A percentile compares a stretch with the other conserved stretches of the same genome.
phyloP scores from a whole-genome alignment of 441 rosid species.

The Isatis lusitanica region DNA sequence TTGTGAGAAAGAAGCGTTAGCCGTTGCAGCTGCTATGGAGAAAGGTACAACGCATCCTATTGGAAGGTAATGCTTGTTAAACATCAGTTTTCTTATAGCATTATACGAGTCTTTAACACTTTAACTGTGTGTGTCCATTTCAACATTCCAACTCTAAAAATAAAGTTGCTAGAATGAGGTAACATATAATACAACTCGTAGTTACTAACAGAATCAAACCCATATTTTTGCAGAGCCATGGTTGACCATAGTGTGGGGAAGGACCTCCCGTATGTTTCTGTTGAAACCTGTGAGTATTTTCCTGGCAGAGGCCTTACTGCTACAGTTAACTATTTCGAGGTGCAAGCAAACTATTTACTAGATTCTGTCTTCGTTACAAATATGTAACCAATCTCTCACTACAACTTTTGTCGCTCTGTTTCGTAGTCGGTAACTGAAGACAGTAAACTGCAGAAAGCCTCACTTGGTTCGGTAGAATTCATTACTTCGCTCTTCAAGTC shows the following conservation, averaged over 20 bases:
- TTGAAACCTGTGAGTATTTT: slow-evolving; percentile 81
- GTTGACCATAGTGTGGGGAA: slow-evolving; percentile 87
- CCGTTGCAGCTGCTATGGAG: slow-evolving; percentile 95
- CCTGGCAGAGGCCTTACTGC: slow-evolving; percentile 95
- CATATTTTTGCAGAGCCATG: slow-evolving; percentile 62
- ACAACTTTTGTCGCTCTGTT: slow-evolving; percentile 23
- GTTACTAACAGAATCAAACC: background rate
- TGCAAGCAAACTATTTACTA: slow-evolving; percentile 2
- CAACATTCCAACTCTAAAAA: background rate
- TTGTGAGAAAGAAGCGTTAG: slow-evolving; percentile 94
- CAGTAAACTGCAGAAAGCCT: slow-evolving; percentile 59
- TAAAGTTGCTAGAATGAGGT: background rate
- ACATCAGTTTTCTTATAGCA: background rate
- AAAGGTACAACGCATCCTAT: slow-evolving; percentile 97
- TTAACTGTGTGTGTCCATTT: background rate
- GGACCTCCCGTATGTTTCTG: slow-evolving; percentile 76
- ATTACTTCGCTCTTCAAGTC: slow-evolving; percentile 70
- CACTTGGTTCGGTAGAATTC: slow-evolving; percentile 87
- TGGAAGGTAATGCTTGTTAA: slow-evolving; percentile 59
- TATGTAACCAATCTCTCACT: background rate
- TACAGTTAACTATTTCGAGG: slow-evolving; percentile 71
- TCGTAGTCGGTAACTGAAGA: slow-evolving; percentile 58
- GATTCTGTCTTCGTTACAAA: background rate
- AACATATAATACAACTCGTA: background rate
- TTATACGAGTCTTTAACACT: background rate